phyloP scores from a whole-genome alignment of 495 filamentous ascomycete genomes.

The Pyronema omphalodes region DNA sequence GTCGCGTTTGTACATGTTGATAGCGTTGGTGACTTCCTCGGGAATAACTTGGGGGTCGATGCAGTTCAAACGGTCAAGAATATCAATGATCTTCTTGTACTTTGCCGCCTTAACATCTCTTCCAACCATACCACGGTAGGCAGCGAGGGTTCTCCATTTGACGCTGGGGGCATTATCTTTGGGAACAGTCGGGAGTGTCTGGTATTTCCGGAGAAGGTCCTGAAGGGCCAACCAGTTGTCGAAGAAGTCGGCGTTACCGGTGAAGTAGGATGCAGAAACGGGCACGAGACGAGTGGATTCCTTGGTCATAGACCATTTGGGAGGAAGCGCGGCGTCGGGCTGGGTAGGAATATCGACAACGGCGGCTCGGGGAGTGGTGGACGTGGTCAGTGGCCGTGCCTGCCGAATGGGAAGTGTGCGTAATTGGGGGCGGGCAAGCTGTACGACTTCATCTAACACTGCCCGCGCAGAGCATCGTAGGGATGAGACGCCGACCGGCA shows the following conservation, averaged over 20 bases:
- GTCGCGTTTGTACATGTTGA: conserved; percentile 54
- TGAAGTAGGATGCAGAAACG: conserved; percentile 82
- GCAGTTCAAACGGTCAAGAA: conserved; percentile 63
- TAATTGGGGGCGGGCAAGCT: conserved; percentile 9
- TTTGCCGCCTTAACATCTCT: conserved; percentile 62
- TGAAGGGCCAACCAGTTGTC: conserved; percentile 64
- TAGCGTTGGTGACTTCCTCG: conserved; percentile 38
- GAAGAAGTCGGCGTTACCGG: conserved; percentile 63
- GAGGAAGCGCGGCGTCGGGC: not conserved
- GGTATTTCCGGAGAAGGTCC: conserved; percentile 47
- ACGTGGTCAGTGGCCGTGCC: conserved; percentile 17
- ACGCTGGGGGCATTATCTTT: conserved; percentile 49
- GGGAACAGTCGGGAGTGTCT: conserved; percentile 47
- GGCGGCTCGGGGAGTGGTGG: conserved; percentile 1
- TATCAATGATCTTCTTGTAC: conserved; percentile 52
- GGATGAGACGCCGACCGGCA: conserved; percentile 10
- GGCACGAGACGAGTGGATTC: conserved; percentile 52
- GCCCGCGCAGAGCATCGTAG: conserved; percentile 11
- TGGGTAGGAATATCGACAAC: conserved; percentile 3
- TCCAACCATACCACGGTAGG: conserved; percentile 56
- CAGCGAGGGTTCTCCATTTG: conserved; percentile 63
- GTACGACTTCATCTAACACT: conserved; percentile 1
- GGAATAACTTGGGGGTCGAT: conserved; percentile 73
- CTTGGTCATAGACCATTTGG: conserved; percentile 9
- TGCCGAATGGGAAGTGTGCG: not conserved